Evolutionary conservation across 2,329 filamentous ascomycete species (phyloP).

Genomic region (Aspergillus niger): DNA sequence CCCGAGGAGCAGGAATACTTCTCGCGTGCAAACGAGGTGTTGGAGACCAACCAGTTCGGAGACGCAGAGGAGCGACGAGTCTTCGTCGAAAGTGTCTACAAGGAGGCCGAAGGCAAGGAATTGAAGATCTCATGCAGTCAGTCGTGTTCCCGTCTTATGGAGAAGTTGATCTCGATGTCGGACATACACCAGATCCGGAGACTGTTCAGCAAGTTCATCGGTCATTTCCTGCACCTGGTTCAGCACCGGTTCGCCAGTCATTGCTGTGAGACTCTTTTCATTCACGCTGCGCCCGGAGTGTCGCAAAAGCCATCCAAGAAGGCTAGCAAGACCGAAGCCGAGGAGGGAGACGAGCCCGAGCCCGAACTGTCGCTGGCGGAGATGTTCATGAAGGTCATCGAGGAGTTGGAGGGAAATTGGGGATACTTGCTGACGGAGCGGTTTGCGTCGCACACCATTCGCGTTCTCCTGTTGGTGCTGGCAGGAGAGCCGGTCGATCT

Average conservation of each 20-base stretch:
- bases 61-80: slow-evolving; percentile 69
- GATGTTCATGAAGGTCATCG: slow-evolving; percentile 77
- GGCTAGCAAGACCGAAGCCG: slow-evolving; percentile 44
- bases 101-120: slow-evolving; percentile 87
- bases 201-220: slow-evolving; percentile 80
- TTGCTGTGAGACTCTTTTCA: slow-evolving; percentile 92
- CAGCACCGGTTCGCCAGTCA: slow-evolving; percentile 97
- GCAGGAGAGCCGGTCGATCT: slow-evolving; percentile 79
- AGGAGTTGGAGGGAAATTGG: slow-evolving; percentile 84
- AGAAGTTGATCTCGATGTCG: slow-evolving; percentile 82
- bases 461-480: slow-evolving; percentile 81
- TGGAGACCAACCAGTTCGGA: slow-evolving; percentile 86
- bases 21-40: slow-evolving; percentile 80
- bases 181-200: slow-evolving; percentile 78
- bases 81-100: slow-evolving; percentile 80
- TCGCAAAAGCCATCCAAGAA: slow-evolving; percentile 66
- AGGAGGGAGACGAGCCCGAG: slow-evolving; percentile 45
- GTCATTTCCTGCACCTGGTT: slow-evolving; percentile 84
- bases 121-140: slow-evolving; percentile 95
- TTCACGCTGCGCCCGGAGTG: slow-evolving; percentile 76
- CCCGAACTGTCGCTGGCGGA: slow-evolving; percentile 73
- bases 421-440: slow-evolving; percentile 80
- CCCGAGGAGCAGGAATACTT: slow-evolving; percentile 97
- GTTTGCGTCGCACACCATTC: slow-evolving; percentile 88
- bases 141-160: slow-evolving; percentile 90